Evolutionary conservation across 768 basidiomycete genomes (phyloP), one percentile per base, ranked within the genome.

Genomic region (Pulveroboletus sp.): DNA sequence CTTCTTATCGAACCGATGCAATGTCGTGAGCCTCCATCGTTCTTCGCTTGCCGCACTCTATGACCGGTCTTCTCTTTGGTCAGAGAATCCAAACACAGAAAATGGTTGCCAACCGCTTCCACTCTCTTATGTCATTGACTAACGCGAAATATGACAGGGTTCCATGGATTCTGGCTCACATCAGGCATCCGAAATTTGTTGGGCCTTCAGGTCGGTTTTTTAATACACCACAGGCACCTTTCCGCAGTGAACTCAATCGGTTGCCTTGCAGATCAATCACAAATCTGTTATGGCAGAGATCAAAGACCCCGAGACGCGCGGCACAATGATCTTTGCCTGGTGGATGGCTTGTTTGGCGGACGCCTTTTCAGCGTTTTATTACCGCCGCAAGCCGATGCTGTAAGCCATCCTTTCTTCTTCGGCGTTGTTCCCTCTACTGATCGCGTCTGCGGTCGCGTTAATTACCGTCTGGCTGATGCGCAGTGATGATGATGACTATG

Each of bases 321-420:
- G 87, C 22, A 89, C 86, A 6, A 88, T 92, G 84, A 86, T 89
- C 44, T 93, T 91, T 62, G 86, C 91, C 2, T 93, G 92, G 86
- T 94, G 93, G 91, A 87, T 93, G 81, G 85, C 91, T 8, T 89
- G 86, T 67, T 73, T 93, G 39, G 76, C 80, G 29, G 93, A 96
- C 61, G 89, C 90, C 7, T 91, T 86, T 69, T 81, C 82, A 23
- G 80, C 89, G 26, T 82, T 83, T 27, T 93, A 91, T 68, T 90
- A 92, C 70, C 81, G 90, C 53, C 77, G 85, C 54, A 91, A 92
- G 68, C 90, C 91, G 7, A 76, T 86, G 58, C 73, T 93, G 73
- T 82, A 58, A 59, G 79, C 66, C 34, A 38, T 29, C 34, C 16
- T 20, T 40, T 41, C 51, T 40, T 14, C 39, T 47, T 30, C 2